Evolutionary conservation across 1,284 basidiomycete genomes (phyloP), one percentile per base, ranked within the genome.

Genomic region (Tylopilus sp.): DNA sequence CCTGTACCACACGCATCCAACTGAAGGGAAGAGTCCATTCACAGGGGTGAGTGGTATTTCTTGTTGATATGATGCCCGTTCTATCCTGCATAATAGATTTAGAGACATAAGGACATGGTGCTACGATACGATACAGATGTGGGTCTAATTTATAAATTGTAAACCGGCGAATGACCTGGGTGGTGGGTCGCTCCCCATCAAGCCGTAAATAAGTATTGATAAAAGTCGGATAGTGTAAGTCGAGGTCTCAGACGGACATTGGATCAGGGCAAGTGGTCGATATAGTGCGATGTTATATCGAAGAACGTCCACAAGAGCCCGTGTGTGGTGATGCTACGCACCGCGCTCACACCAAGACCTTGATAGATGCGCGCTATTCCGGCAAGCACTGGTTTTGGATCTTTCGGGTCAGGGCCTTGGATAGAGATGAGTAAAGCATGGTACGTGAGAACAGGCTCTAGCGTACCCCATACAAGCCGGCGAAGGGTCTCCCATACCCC

Each of bases 241-340:
- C 3, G 26, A 26, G 24, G 36, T 41, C 52, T 52, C 45, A 34
- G 33, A 38, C 48, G 44, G 39, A 36, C 40, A 33, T 44, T 41
- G 35, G 33, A 41, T 68, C 50, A 70, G 39, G 83, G 82, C 62
- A 89, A 73, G 57, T 73, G 73, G 71, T 91, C 88, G 60, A 91
- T 89, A 66, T 83, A 87, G 56, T 77, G 72, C 40, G 83, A 78
- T 34, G 81, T 83, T 55, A 85, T 73, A 71, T 91, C 88, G 66
- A 88, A 89, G 59, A 91, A 75, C 18, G 88, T 91, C 88, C 88
- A 91, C 33, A 91, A 72, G 44, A 90, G 74, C 43, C 88, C 88
- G 55, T 91, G 88, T 14, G 88, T 91, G 18, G 88, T 89, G 58
- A 91, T 82, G 62, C 87, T 90, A 50, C 88, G 81, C 50, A 88